phyloP scores from a whole-genome alignment of 1,284 basidiomycete species.

The Wolfiporia cocos region DNA sequence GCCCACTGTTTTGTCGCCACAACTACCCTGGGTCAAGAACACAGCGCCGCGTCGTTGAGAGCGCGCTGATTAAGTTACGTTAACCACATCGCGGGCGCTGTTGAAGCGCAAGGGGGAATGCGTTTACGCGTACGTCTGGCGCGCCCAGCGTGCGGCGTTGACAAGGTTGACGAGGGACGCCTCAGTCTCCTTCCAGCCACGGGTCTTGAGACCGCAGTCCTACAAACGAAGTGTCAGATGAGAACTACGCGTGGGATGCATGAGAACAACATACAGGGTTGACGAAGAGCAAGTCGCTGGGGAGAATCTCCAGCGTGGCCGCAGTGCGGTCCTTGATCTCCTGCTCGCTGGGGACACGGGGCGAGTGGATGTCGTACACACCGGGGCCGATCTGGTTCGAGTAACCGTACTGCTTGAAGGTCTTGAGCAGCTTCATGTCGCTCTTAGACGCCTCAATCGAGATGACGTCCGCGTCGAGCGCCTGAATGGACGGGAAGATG shows the following conservation, averaged over 20 bases:
- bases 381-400: constrained; percentile 98
- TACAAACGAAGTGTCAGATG: constrained; percentile 16
- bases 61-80: constrained; percentile 33
- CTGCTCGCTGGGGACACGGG: constrained; percentile 90
- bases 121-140: constrained; percentile 70
- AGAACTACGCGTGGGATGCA: background rate
- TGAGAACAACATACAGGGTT: constrained; percentile 77
- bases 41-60: constrained; percentile 26
- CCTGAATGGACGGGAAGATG: constrained; percentile 97
- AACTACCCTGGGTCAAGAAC: constrained; percentile 28
- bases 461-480: constrained; percentile 98
- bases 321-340: constrained; percentile 95
- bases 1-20: constrained; percentile 21
- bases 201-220: constrained; percentile 90
- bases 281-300: constrained; percentile 79
- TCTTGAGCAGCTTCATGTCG: constrained; percentile 94
- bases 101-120: constrained; percentile 72
- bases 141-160: constrained; percentile 86
- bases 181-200: constrained; percentile 96
- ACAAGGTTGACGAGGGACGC: constrained; percentile 87
- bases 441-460: constrained; percentile 98
- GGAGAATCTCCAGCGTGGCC: constrained; percentile 78
- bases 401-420: constrained; percentile 96
- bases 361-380: constrained; percentile 99
- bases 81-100: constrained; percentile 61